Evolutionary conservation across 2,329 filamentous ascomycete genomes (phyloP), one percentile per base, ranked within the genome.

Genomic region (Onygena corvina): DNA sequence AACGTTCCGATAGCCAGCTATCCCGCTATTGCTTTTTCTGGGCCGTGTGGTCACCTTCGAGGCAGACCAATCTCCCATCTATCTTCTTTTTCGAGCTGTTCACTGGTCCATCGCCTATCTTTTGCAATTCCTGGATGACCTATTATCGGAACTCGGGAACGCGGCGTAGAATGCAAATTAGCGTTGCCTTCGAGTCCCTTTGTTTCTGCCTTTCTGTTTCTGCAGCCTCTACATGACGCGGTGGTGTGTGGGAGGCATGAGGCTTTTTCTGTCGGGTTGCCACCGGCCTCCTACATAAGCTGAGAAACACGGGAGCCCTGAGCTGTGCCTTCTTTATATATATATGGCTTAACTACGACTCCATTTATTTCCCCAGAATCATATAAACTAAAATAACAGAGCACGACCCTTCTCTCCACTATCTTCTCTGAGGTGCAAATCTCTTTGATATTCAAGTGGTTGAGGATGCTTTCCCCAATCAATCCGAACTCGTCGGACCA

Each of bases 91-190:
- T 20, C 27, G 36, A 23, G 21, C 18, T 42, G 25, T 23, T 23
- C 36, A 42, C 36, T 42, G 36, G 36, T 42, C n/a, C n/a, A n/a
- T 42, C 36, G 36, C 14, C 20, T 42, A 25, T 20, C 36, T 27
- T 42, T 42, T 27, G 16, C 21, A 29, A 27, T 27, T 42, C 27
- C 21, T 42, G 21, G 36, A 27, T 25, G 16, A 14, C 21, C 21
- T 42, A 42, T 23, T 42, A n/a, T n/a, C n/a, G 36, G 36, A 42
- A 42, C 36, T n/a, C 36, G 36, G 36, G 36, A 42, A 42, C 11
- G 27, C 36, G 36, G 36, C 36, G n/a, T 23, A 42, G 36, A 23
- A n/a, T 42, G 12, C 36, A 42, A n/a, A 11, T 9, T n/a, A 27
- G 12, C 21, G 36, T 42, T 42, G n/a, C 36, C n/a, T n/a, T n/a